Percentiles rank a stretch among this genome's conserved stretches.
These are phyloP conservation scores for Aspergillus pseudoviridinutans DNA, from an alignment of 2,329 filamentous ascomycete species.

Conservation along the genomic window DNA sequence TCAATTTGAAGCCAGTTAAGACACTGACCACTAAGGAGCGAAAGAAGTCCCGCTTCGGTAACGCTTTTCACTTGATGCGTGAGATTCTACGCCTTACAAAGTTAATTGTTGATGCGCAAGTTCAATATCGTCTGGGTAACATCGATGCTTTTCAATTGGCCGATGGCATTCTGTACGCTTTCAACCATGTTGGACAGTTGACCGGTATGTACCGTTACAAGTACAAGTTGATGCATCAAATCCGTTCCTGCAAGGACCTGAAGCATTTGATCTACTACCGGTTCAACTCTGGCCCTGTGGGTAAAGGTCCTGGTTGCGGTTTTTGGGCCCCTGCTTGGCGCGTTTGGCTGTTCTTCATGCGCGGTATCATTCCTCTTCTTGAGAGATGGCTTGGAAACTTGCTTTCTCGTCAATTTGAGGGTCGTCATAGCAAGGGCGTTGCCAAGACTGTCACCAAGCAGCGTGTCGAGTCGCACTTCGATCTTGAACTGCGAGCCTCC, in stretches of 20 bases:
- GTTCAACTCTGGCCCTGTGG: slow-evolving; percentile 94
- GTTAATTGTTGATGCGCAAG: slow-evolving; percentile 95
- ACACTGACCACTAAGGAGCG: slow-evolving; percentile 97
- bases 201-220: slow-evolving; percentile 99
- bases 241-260: slow-evolving; percentile 95
- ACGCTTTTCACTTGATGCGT: slow-evolving; percentile 98
- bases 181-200: slow-evolving; percentile 97
- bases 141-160: slow-evolving; percentile 98
- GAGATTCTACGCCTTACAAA: slow-evolving; percentile 95
- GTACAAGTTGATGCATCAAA: slow-evolving; percentile 99
- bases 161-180: slow-evolving; percentile 97
- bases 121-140: slow-evolving; percentile 94
- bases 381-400: slow-evolving; percentile 97
- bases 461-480: slow-evolving; percentile 97
- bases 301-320: slow-evolving; percentile 94
- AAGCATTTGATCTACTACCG: slow-evolving; percentile 99
- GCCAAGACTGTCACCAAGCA: slow-evolving; percentile 99
- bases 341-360: slow-evolving; percentile 99
- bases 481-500: slow-evolving; percentile 91
- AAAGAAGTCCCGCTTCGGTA: slow-evolving; percentile 98
- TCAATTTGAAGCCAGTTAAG: slow-evolving; percentile 98
- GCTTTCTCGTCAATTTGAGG: slow-evolving; percentile 94
- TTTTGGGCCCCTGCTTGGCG: slow-evolving; percentile 99
- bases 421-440: slow-evolving; percentile 96
- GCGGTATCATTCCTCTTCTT: slow-evolving; percentile 92